Base-by-base conservation (phyloP, 2,329 filamentous ascomycete species). In the Ophiostoma montium region DNA sequence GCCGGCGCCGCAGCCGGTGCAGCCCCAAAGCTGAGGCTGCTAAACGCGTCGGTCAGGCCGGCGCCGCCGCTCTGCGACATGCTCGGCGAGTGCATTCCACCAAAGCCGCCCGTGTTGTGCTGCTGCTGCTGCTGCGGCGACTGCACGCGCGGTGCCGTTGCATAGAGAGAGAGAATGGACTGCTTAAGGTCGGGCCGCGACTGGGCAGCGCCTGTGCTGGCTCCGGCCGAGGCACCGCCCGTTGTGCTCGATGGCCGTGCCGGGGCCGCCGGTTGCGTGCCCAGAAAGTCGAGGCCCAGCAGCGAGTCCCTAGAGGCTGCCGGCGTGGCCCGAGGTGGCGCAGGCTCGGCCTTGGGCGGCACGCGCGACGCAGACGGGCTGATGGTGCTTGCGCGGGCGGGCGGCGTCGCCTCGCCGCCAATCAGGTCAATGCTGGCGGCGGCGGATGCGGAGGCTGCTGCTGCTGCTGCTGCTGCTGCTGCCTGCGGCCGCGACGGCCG, bases 121-220 rank as follows among this genome's bases (percentile, higher is more conserved):
- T 70, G 69, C 60, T 83, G 80, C 21, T 72, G 68, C 33, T 66
- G 63, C 61, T 84, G 80, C 30, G 72, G 67, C 39, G 67, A 63
- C 50, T 85, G 83, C n/a, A 86, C 80, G 60, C 87, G 84, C 1
- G 88, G 84, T 5, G 79, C 78, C 8, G 86, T 84, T 11, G 89
- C 87, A 62, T 98, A 98, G 15, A 98, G 75, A 8, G 92, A 98
- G 45, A 98, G 69, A 53, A 98, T 98, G 2, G 90, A 96, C 65
- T 95, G 90, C 67, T 98, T 98, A 52, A 98, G 70, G 62, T 98
- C 92, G 3, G 90, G 89, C 53, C 92, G 76, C 42, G 88, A 94
- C 57, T 85, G 81, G 12, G 75, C 74, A 16, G 70, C 70, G 21
- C 73, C 63, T n/a, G 70, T 70, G 21, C 73, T 63, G 5, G 74